Conservation (phyloP, 2,329 filamentous ascomycete genomes). For the Rhynchosporium secalis region DNA sequence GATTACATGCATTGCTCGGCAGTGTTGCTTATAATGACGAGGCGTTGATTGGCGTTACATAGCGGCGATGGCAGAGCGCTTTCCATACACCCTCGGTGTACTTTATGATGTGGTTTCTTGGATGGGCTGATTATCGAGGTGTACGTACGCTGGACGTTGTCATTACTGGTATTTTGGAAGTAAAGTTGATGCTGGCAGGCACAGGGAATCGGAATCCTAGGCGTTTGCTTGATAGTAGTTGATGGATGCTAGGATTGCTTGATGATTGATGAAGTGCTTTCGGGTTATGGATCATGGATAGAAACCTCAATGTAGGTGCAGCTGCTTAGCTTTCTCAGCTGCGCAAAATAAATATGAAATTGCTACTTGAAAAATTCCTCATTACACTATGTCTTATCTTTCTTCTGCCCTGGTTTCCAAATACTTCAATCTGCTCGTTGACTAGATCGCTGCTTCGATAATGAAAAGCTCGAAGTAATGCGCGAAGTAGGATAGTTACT, state of each 20-base stretch:
- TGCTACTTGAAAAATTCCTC: too few species aligned
- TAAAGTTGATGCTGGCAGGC: constrained; percentile 10
- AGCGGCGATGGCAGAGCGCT: constrained; percentile 23
- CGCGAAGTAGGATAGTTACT: too few species aligned
- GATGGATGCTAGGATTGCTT: not conserved
- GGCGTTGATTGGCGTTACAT: constrained; percentile 12
- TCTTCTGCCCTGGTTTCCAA: too few species aligned
- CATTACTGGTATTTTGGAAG: constrained; percentile 21
- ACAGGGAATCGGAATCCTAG: not conserved
- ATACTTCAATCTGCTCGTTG: too few species aligned
- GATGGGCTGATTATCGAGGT: constrained; percentile 16
- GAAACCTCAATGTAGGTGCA: constrained; percentile 13
- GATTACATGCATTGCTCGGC: constrained; percentile 5
- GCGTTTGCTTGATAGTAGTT: not conserved
- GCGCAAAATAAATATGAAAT: too few species aligned
- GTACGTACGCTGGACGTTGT: constrained; percentile 33
- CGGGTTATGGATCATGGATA: not conserved
- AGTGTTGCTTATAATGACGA: not conserved
- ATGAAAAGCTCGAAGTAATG: too few species aligned
- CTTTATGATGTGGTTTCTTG: not conserved
- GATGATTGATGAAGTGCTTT: constrained; percentile 16
- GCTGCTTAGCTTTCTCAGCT: constrained; percentile 5
- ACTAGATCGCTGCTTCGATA: too few species aligned
- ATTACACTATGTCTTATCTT: too few species aligned
- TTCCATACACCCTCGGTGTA: constrained; percentile 13